Evolutionary conservation across 352 stramenopile genomes (phyloP).

Genomic region (Pythium periplocum): DNA sequence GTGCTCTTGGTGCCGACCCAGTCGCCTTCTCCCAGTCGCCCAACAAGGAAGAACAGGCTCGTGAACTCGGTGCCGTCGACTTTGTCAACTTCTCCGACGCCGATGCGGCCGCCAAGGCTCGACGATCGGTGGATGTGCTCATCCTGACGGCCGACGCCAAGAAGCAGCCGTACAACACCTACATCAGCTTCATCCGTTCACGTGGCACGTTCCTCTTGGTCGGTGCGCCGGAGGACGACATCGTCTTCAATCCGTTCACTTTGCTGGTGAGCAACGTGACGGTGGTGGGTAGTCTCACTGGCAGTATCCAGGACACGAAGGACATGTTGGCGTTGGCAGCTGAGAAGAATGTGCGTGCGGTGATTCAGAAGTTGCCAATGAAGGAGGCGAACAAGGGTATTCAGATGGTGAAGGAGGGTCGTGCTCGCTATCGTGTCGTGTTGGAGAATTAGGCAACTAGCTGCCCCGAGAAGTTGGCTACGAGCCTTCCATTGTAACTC

Average conservation of each 20-base stretch:
- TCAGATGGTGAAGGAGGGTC: too few relatives aligned
- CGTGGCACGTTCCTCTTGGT: conserved; percentile 1
- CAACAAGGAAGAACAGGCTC: conserved; percentile 9
- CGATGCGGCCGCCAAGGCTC: conserved; percentile 20
- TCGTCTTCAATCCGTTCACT: conserved; percentile 1
- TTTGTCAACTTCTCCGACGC: conserved; percentile 10
- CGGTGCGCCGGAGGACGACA: conserved; percentile 1
- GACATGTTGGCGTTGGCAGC: conserved; percentile 66
- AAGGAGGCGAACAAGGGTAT: conserved; percentile 9
- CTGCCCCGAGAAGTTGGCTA: too few relatives aligned
- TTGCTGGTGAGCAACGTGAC: neutral
- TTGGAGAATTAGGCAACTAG: too few relatives aligned
- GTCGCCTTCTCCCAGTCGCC: conserved; percentile 30
- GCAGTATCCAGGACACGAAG: conserved; percentile 26
- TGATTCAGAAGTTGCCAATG: conserved; percentile 21
- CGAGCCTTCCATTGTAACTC: too few relatives aligned
- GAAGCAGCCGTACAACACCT: conserved; percentile 38
- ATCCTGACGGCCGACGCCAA: conserved; percentile 60
- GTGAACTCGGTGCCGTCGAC: conserved; percentile 1
- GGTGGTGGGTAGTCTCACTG: too few relatives aligned
- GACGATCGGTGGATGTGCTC: conserved; percentile 54
- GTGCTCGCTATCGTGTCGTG: too few relatives aligned
- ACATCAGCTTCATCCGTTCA: conserved; percentile 17
- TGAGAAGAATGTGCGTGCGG: conserved; percentile 30
- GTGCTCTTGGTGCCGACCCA: conserved; percentile 31